phyloP scores from a whole-genome alignment of 2,329 filamentous ascomycete species.

The Fusarium sp. region DNA sequence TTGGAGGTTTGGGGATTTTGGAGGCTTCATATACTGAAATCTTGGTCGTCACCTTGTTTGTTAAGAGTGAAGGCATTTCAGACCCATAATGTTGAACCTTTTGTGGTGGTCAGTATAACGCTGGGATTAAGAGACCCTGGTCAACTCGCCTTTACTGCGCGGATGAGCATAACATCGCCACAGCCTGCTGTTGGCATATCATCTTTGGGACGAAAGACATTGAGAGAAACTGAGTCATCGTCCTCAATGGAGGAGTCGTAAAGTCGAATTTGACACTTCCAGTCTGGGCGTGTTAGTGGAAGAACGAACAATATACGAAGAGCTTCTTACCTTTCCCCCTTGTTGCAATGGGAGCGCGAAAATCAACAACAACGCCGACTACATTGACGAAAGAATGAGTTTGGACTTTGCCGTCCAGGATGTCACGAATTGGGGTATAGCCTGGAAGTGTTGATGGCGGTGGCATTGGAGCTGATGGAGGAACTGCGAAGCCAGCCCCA shows the following conservation, averaged over 20 bases:
- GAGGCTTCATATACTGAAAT: constrained; percentile 61
- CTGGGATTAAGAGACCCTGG: not conserved
- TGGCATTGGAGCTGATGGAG: constrained; percentile 17
- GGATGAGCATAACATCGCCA: constrained; percentile 61
- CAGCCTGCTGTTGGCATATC: constrained; percentile 64
- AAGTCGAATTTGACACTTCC: constrained; percentile 72
- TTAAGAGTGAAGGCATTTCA: constrained; percentile 59
- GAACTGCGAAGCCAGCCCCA: constrained; percentile 15
- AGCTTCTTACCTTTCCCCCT: constrained; percentile 63
- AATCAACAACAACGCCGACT: constrained; percentile 80
- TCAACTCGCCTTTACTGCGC: constrained; percentile 66
- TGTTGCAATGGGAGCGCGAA: constrained; percentile 66
- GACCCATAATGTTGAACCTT: constrained; percentile 60
- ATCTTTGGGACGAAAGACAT: constrained; percentile 71
- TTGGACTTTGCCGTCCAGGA: constrained; percentile 59
- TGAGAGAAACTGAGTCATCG: constrained; percentile 61
- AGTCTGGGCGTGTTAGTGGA: constrained; percentile 60
- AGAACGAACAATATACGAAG: not conserved
- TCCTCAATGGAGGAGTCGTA: constrained; percentile 70
- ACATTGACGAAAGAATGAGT: constrained; percentile 65
- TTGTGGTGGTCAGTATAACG: constrained; percentile 19
- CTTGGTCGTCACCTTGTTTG: constrained; percentile 58
- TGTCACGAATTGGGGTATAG: constrained; percentile 55
- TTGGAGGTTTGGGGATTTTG: constrained; percentile 54
- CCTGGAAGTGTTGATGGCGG: constrained; percentile 39